These are phyloP conservation scores for Capsella bursapastoris DNA, from an alignment of 345 rosid genomes.

Conservation along the genomic window DNA sequence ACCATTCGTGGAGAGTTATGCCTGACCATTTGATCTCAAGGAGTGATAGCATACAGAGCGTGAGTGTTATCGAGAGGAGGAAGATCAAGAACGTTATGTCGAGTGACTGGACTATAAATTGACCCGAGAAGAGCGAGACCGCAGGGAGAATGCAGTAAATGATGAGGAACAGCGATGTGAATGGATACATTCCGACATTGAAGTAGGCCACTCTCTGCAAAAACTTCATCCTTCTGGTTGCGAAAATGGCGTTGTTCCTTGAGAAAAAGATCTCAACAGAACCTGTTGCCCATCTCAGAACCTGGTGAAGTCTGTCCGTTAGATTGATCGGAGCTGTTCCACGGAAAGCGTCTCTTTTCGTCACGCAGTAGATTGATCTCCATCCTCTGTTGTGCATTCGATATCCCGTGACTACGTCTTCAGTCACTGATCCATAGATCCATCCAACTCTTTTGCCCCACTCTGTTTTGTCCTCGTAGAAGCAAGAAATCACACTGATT, in stretches of 20 bases:
- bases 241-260: slow-evolving; percentile 71
- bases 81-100: slow-evolving; percentile 56
- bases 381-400: slow-evolving; percentile 88
- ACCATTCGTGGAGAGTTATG: slow-evolving; percentile 84
- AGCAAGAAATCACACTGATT: slow-evolving; percentile 76
- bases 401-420: slow-evolving; percentile 83
- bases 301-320: slow-evolving; percentile 79
- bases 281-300: slow-evolving; percentile 89
- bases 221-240: slow-evolving; percentile 66
- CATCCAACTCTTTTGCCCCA: slow-evolving; percentile 87
- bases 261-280: slow-evolving; percentile 87
- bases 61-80: slow-evolving; percentile 63
- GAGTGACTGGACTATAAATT: slow-evolving; percentile 75
- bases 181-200: slow-evolving; percentile 82
- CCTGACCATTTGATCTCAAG: slow-evolving; percentile 85
- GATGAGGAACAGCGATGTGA: slow-evolving; percentile 73
- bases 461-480: slow-evolving; percentile 80
- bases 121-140: slow-evolving; percentile 69
- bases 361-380: slow-evolving; percentile 79
- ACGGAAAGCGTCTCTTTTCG: slow-evolving; percentile 75
- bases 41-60: slow-evolving; percentile 64
- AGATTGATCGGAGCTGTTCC: slow-evolving; percentile 83
- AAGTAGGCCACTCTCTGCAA: slow-evolving; percentile 73
- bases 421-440: slow-evolving; percentile 86
- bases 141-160: slow-evolving; percentile 79